Conservation (phyloP, 306 rosid species). For the Leucaena leucocephala region DNA sequence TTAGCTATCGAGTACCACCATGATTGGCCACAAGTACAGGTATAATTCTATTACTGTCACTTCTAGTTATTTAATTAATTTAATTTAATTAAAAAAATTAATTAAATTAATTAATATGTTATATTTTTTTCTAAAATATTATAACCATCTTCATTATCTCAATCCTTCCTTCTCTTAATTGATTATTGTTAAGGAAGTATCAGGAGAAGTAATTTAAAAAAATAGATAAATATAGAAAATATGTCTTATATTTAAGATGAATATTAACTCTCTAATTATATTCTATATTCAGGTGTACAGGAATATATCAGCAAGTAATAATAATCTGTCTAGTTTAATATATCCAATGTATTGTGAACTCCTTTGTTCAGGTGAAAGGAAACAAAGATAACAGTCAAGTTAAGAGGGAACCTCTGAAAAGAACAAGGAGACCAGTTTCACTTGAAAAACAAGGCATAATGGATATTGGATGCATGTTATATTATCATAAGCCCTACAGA, state of each 20-base stretch:
- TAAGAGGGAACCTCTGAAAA: slow-evolving; percentile 35
- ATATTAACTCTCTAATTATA: too few relatives aligned
- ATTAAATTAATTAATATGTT: too few relatives aligned
- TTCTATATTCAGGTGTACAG: too few relatives aligned
- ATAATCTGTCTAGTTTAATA: not conserved
- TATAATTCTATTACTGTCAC: slow-evolving; percentile 16
- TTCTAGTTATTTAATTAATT: too few relatives aligned
- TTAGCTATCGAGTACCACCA: slow-evolving; percentile 72
- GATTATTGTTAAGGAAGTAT: too few relatives aligned
- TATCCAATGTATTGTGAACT: not conserved
- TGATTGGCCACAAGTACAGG: slow-evolving; percentile 64
- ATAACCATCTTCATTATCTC: too few relatives aligned
- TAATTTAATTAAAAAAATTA: too few relatives aligned
- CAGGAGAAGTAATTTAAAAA: too few relatives aligned
- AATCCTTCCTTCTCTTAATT: too few relatives aligned
- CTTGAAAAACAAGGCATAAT: slow-evolving; percentile 35
- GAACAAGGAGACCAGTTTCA: slow-evolving; percentile 39
- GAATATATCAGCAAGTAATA: not conserved
- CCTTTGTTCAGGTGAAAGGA: slow-evolving; percentile 37
- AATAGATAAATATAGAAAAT: too few relatives aligned
- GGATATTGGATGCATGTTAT: slow-evolving; percentile 39
- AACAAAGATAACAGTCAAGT: slow-evolving; percentile 51
- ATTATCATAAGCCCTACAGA: slow-evolving; percentile 43
- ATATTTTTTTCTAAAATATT: too few relatives aligned
- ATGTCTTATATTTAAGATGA: too few relatives aligned